Conservation (phyloP, 257 asterid species). For the Fraxinus excelsior region DNA sequence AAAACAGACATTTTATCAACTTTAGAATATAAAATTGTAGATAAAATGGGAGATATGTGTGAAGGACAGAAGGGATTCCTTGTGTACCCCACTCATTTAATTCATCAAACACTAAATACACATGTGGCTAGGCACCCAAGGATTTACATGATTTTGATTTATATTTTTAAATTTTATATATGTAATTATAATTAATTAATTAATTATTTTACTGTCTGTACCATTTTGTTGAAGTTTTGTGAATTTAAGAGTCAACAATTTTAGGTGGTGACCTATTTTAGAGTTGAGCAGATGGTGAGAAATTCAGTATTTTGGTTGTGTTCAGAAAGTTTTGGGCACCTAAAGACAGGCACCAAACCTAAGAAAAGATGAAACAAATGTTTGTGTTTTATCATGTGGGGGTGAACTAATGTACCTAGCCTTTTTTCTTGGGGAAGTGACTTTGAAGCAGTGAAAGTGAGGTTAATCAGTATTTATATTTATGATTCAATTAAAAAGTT, state of each 20-base stretch:
- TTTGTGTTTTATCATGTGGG: background rate
- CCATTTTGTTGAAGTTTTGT: background rate
- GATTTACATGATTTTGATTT: background rate
- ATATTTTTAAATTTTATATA: background rate
- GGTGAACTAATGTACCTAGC: background rate
- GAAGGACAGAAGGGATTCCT: constrained; percentile 31
- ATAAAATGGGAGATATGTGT: constrained; percentile 25
- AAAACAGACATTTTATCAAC: background rate
- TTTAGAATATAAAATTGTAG: constrained; percentile 15
- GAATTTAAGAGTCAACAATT: constrained; percentile 9
- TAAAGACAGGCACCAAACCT: background rate
- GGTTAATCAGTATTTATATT: background rate
- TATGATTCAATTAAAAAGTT: too few relatives aligned
- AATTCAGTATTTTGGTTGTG: too few relatives aligned
- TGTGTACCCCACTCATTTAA: constrained; percentile 30
- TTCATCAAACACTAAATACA: constrained; percentile 7
- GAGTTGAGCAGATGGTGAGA: background rate
- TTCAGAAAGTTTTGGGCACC: background rate
- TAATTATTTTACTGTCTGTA: background rate
- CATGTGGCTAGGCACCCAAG: constrained; percentile 3
- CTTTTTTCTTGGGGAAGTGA: background rate
- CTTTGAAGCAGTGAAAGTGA: too few relatives aligned
- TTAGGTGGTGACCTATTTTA: constrained; percentile 2
- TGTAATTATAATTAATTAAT: background rate
- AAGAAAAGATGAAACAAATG: background rate